These are phyloP conservation scores for Zanthoxylum bungeanum DNA, from an alignment of 345 rosid genomes.

Conservation along the genomic window DNA sequence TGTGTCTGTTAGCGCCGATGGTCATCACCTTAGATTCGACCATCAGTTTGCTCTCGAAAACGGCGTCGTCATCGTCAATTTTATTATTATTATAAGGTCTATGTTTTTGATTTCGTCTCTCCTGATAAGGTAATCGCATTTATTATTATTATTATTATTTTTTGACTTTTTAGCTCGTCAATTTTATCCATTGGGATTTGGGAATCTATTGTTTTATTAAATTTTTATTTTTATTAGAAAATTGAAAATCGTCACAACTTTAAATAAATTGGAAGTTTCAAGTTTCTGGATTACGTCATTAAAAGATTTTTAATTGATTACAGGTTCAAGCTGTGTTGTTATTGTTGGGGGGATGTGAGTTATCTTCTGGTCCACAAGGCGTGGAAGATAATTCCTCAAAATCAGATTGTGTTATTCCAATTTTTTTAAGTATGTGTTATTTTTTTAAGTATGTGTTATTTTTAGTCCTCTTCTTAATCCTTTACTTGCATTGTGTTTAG, in stretches of 20 bases:
- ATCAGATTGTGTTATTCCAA: constrained; percentile 29
- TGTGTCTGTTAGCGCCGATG: constrained; percentile 37
- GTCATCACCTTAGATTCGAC: constrained; percentile 35
- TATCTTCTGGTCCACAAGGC: constrained; percentile 55
- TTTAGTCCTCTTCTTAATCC: constrained; percentile 2
- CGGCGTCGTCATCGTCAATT: constrained; percentile 54
- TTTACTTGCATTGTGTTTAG: constrained; percentile 25
- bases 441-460: no score
- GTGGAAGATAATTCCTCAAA: constrained; percentile 53
- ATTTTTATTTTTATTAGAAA: not conserved
- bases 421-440: no score
- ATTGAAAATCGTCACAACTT: not conserved
- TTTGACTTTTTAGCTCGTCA: not conserved
- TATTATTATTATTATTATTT: not conserved
- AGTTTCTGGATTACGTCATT: not conserved
- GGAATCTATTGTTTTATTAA: not conserved
- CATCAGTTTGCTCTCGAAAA: constrained; percentile 42
- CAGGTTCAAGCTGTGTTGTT: constrained; percentile 85
- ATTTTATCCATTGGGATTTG: constrained; percentile 9
- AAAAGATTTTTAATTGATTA: not conserved
- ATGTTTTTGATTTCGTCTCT: constrained; percentile 81
- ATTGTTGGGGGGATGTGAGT: constrained; percentile 72
- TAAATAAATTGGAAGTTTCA: not conserved
- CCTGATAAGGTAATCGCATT: constrained; percentile 58
- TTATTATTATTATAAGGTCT: no score